Conservation (phyloP, 1,139 yeast species). For the Arxiozyma slooffiae region DNA sequence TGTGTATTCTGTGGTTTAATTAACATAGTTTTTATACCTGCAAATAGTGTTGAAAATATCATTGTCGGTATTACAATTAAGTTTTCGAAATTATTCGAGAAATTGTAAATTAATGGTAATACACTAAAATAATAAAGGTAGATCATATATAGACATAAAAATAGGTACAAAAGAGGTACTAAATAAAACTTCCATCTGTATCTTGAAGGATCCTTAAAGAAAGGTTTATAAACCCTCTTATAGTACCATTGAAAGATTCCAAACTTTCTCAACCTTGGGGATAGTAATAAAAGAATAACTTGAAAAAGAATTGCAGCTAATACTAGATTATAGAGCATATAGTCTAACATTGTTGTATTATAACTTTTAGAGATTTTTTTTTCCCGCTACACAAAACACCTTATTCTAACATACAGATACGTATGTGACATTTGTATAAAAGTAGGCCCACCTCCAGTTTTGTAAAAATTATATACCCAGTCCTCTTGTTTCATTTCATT, state of each 20-base stretch:
- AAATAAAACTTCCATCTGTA: slow-evolving; percentile 24
- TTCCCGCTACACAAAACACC: too few relatives aligned
- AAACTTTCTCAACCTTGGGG: slow-evolving; percentile 19
- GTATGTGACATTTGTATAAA: too few relatives aligned
- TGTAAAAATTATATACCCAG: too few relatives aligned
- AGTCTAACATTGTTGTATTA: too few relatives aligned
- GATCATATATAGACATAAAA: slow-evolving; percentile 18
- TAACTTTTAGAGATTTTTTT: too few relatives aligned
- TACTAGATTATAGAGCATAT: background rate
- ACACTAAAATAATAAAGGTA: slow-evolving; percentile 14
- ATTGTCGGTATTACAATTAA: slow-evolving; percentile 16
- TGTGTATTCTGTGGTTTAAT: slow-evolving; percentile 13
- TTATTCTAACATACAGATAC: too few relatives aligned
- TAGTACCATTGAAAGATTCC: slow-evolving; percentile 23
- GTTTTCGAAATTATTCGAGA: slow-evolving; percentile 15
- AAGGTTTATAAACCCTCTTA: slow-evolving; percentile 17
- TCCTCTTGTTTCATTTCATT: too few relatives aligned
- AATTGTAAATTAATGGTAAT: slow-evolving; percentile 8
- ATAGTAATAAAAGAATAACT: slow-evolving; percentile 19
- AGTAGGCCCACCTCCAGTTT: too few relatives aligned
- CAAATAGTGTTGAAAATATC: slow-evolving; percentile 12
- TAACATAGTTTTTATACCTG: slow-evolving; percentile 17
- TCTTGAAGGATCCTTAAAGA: slow-evolving; percentile 18
- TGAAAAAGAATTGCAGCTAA: slow-evolving; percentile 10
- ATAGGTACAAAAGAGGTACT: slow-evolving; percentile 23